Base-by-base conservation (phyloP, 371 early-diverging fungal genomes). In the Funneliformis caledonium region DNA sequence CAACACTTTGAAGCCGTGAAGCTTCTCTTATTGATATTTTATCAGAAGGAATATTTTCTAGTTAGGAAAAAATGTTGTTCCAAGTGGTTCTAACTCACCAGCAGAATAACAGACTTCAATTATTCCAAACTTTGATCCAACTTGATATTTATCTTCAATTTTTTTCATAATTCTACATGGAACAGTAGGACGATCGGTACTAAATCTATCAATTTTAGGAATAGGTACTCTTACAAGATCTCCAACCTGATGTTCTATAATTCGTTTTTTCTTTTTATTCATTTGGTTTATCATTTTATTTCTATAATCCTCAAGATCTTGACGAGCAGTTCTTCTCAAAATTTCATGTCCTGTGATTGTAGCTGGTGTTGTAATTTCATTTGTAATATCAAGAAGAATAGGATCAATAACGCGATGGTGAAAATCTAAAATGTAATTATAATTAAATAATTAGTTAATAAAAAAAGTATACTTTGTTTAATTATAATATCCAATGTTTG, bases 121-220 rank as follows among this genome's bases (percentile, higher is more conserved):
- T 50, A 72, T 52, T n/a, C 72, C 52, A 72, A 72, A 16, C 16
- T 72, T 72, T 22, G 5, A 72, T 2, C 72, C 52, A 16, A 72
- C 43, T 31, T 52, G 1, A 48, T 50, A 72, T 72, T 72, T 72
- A 50, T 72, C 22, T 47, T 47, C 26, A 26, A 4, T 52, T 33
- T 72, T 72, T 50, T 76, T 19, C 42, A 76, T n/a, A 60, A 76
- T 45, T 60, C 61, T 76, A 31, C 76, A 76, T 60, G n/a, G 45
- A 16, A 76, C 16, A 6, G 16, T 42, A 33, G 22, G 4, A 14
- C n/a, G 43, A 62, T 76, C 43, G 19, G 60, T 22, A 43, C 76
- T 33, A 59, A 62, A 61, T 4, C 76, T 60, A 62, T 76, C 76
- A 61, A 76, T 76, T 76, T 43, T 76, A 43, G 76, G 6, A 33